phyloP scores from a whole-genome alignment of 495 filamentous ascomycete species.

The Tuber indicum region DNA sequence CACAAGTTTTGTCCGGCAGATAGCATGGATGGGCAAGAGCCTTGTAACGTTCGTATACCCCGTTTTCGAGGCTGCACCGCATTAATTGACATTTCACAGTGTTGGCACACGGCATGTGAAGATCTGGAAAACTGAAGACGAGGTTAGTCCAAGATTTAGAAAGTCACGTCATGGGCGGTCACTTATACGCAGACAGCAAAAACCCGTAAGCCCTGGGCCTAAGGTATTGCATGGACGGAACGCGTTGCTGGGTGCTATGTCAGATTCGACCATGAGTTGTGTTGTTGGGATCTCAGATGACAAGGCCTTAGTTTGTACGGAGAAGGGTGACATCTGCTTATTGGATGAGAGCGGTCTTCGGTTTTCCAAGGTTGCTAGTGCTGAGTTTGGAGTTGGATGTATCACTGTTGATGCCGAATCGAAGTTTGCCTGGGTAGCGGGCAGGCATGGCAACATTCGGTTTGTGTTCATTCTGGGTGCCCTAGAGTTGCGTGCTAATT shows the following conservation, averaged over 20 bases:
- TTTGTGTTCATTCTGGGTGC: conserved; percentile 29
- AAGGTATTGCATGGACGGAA: conserved; percentile 58
- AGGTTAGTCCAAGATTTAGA: conserved; percentile 41
- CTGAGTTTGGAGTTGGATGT: conserved; percentile 58
- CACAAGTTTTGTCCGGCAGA: conserved; percentile 70
- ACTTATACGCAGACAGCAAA: conserved; percentile 40
- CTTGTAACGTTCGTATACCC: conserved; percentile 56
- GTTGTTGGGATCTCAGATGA: conserved; percentile 65
- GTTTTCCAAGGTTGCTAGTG: conserved; percentile 56
- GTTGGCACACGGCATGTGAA: conserved; percentile 88
- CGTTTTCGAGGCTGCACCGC: conserved; percentile 30
- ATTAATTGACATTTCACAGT: conserved; percentile 47
- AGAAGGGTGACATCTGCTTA: conserved; percentile 66
- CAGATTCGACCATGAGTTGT: conserved; percentile 75
- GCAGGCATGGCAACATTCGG: conserved; percentile 43
- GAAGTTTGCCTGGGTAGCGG: conserved; percentile 53
- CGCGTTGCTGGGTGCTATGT: conserved; percentile 66
- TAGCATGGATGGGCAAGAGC: conserved; percentile 76
- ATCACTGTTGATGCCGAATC: conserved; percentile 53
- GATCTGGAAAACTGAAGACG: conserved; percentile 76
- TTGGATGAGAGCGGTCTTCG: conserved; percentile 69
- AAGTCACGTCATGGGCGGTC: conserved; percentile 46
- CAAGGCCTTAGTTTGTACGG: conserved; percentile 64
- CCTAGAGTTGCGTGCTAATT: conserved; percentile 26
- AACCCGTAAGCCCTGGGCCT: conserved; percentile 47